phyloP scores from a whole-genome alignment of 768 basidiomycete species.

The Hemileccinum rubropunctum region DNA sequence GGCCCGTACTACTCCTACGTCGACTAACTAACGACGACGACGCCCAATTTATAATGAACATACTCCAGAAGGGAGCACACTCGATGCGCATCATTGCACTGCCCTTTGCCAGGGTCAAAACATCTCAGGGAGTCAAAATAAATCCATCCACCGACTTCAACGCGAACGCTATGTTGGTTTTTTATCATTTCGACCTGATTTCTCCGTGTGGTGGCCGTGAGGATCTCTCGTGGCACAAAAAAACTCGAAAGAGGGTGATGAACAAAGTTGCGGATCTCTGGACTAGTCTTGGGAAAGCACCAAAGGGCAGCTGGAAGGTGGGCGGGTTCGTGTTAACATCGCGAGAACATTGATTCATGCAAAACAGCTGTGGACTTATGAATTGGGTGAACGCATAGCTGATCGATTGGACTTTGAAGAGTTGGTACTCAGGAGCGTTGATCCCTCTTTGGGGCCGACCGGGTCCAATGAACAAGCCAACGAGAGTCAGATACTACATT shows the following conservation, averaged over 20 bases:
- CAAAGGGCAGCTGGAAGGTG: conserved; percentile 72
- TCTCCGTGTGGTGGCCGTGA: conserved; percentile 31
- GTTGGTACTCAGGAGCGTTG: conserved; percentile 67
- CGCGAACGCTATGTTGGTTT: conserved; percentile 32
- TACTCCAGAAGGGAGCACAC: too few species aligned
- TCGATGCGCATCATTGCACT: conserved; percentile 48
- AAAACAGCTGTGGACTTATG: conserved; percentile 54
- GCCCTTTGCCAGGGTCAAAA: conserved; percentile 35
- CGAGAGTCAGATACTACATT: conserved; percentile 9
- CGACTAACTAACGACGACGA: too few species aligned
- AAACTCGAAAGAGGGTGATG: conserved; percentile 43
- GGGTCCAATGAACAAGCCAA: conserved; percentile 14
- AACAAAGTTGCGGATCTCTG: conserved; percentile 56
- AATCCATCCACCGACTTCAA: conserved; percentile 8
- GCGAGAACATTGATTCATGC: conserved; percentile 7
- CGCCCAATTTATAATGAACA: too few species aligned
- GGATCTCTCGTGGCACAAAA: conserved; percentile 25
- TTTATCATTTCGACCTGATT: conserved; percentile 40
- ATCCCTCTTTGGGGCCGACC: conserved; percentile 60
- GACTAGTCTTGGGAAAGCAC: conserved; percentile 66
- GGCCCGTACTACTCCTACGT: too few species aligned
- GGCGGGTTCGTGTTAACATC: conserved; percentile 18
- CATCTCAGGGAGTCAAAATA: conserved; percentile 5
- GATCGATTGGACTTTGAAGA: conserved; percentile 82
- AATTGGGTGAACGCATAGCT: conserved; percentile 63